These are phyloP conservation scores for Ostreobium quekettii DNA, from an alignment of 139 green algal species.

Conservation along the genomic window DNA sequence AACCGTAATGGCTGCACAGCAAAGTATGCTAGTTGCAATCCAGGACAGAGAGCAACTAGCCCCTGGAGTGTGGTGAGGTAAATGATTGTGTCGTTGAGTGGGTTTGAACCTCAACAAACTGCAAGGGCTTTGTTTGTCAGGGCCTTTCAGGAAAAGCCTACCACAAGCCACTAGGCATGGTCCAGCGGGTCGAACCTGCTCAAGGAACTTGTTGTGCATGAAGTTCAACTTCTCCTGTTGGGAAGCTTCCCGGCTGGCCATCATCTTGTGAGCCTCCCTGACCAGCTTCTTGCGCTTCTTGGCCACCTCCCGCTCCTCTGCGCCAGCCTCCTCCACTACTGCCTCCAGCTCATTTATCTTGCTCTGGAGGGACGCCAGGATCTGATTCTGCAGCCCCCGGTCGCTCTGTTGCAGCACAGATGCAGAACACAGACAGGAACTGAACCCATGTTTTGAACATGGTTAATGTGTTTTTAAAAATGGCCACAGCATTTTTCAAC, in stretches of 20 bases:
- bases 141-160: background rate
- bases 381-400: too few species aligned
- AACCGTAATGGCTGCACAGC: too few species aligned
- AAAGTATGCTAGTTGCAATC: too few species aligned
- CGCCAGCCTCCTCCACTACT: slow-evolving; percentile 8
- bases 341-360: slow-evolving; percentile 18
- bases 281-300: slow-evolving; percentile 6
- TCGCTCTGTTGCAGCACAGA: too few species aligned
- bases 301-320: slow-evolving; percentile 4
- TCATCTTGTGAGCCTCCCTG: slow-evolving; percentile 4
- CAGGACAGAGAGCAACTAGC: too few species aligned
- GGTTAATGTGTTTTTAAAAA: too few species aligned
- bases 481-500: too few species aligned
- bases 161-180: background rate
- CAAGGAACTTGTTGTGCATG: slow-evolving; percentile 10
- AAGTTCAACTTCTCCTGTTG: slow-evolving; percentile 1
- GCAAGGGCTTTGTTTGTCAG: background rate
- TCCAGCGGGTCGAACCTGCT: background rate
- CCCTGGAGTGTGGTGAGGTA: too few species aligned
- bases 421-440: too few species aligned
- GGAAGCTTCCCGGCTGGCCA: background rate
- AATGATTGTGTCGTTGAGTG: too few species aligned
- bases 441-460: too few species aligned
- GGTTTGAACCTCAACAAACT: background rate
- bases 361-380: too few species aligned